Base-by-base conservation (phyloP, 2,329 filamentous ascomycete genomes). In the Fusarium keratoplasticum region DNA sequence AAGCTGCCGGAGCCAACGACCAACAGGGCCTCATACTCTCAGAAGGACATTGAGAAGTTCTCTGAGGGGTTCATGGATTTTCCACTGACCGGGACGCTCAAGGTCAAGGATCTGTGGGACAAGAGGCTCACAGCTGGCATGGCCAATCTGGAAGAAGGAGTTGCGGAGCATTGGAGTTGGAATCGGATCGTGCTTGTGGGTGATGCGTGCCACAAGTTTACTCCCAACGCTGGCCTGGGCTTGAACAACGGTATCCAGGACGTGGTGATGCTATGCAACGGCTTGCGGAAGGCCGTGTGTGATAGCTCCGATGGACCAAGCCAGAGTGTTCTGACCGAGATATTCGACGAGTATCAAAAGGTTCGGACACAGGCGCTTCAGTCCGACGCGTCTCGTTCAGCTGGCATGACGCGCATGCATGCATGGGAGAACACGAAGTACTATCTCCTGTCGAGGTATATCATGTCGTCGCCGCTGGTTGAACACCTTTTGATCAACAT, bases 201-300 rank as follows among this genome's bases (percentile, higher is more conserved):
- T 4, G 82, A 84, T 52, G 71, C 82, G 0, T 77, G 70, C 13
- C 81, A 83, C 67, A 83, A 83, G 60, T 79, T 82, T 47, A 82
- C 81, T 0, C 79, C 82, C 0, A 81, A 81, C 40, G 67, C 79
- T 2, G 81, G 79, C 0, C 69, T 78, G 7, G 81, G 82, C 0
- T 73, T 79, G 22, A 82, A 83, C 65, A 52, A 64, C 27, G 50
- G 61, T 16, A 42, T 57, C 14, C 55, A 61, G 2, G 66, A 68
- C 16, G 50, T 64, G 7, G 61, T 65, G 1, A 42, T 57, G 6
- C 38, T 61, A 4, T 69, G 42, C 25, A 61, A 66, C 7, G 16
- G 50, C 18, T 20, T 55, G 27, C 29, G 31, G 20, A 35, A 55
- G 10, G 18, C 29, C 3, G 29, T 35, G 11, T 9, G 18, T 22